Conservation (phyloP, 345 rosid genomes). For the Brassica nigra region DNA sequence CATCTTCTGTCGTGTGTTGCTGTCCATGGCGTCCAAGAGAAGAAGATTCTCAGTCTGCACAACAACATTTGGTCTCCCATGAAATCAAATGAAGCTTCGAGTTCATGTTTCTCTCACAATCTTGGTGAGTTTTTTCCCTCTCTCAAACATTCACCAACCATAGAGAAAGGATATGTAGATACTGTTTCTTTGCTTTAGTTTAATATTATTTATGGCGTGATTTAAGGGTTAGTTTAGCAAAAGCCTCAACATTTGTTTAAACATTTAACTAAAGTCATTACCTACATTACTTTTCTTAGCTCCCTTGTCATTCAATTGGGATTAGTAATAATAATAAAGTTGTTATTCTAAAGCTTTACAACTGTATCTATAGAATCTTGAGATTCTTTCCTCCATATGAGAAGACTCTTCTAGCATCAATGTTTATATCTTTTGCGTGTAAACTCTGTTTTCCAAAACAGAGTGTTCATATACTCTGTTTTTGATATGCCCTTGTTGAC, state of each 20-base stretch:
- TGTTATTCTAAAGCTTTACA: slow-evolving; percentile 9
- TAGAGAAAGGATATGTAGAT: neutral
- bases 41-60: slow-evolving; percentile 35
- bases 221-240: slow-evolving; percentile 27
- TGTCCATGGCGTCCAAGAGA: slow-evolving; percentile 36
- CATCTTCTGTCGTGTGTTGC: neutral
- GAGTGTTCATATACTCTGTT: neutral
- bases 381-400: slow-evolving; percentile 16
- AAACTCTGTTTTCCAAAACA: slow-evolving; percentile 18
- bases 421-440: slow-evolving; percentile 12
- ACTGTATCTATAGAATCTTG: slow-evolving; percentile 7
- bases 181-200: slow-evolving; percentile 26
- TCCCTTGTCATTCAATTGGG: slow-evolving; percentile 20
- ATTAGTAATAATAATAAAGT: slow-evolving; percentile 18
- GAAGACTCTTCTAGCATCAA: slow-evolving; percentile 10
- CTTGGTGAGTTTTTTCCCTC: slow-evolving; percentile 22
- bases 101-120: slow-evolving; percentile 37
- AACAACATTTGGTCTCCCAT: slow-evolving; percentile 30
- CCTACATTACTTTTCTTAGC: slow-evolving; percentile 20
- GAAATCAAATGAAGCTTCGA: slow-evolving; percentile 16
- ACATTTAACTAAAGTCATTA: slow-evolving; percentile 24
- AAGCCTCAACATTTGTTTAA: slow-evolving; percentile 1
- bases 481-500: neutral
- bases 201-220: slow-evolving; percentile 14
- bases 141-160: slow-evolving; percentile 30